Percentiles rank a stretch among this genome's conserved stretches.
Evolutionary conservation across 2,329 filamentous ascomycete species (phyloP).

Genomic region (Elsinoe batatas): DNA sequence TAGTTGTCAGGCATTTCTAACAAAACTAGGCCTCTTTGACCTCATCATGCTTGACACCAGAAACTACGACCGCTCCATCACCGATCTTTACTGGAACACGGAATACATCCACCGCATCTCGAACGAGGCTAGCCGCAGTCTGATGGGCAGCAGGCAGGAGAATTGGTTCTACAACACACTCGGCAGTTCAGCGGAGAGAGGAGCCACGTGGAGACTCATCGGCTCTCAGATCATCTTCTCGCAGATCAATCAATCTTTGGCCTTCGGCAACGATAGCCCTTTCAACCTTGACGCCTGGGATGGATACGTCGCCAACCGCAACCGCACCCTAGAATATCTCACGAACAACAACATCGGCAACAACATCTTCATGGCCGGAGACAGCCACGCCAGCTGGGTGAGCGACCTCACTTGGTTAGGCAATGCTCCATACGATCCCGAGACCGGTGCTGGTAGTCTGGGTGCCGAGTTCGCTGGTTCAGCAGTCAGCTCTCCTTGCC

Average conservation of each 20-base stretch:
- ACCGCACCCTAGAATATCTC: slow-evolving; percentile 57
- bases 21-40: slow-evolving; percentile 43
- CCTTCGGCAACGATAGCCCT: slow-evolving; percentile 35
- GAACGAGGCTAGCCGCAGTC: slow-evolving; percentile 55
- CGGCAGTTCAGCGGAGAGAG: slow-evolving; percentile 43
- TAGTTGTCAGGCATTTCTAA: background rate
- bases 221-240: slow-evolving; percentile 63
- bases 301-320: slow-evolving; percentile 60
- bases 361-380: slow-evolving; percentile 63
- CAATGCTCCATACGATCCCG: slow-evolving; percentile 22
- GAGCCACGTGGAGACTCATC: slow-evolving; percentile 60
- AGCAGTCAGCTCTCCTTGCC: slow-evolving; percentile 52
- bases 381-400: slow-evolving; percentile 56
- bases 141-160: slow-evolving; percentile 66
- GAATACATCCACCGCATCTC: slow-evolving; percentile 51
- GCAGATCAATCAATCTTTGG: slow-evolving; percentile 40
- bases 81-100: slow-evolving; percentile 48
- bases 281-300: slow-evolving; percentile 52
- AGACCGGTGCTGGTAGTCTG: slow-evolving; percentile 32
- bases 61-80: slow-evolving; percentile 59
- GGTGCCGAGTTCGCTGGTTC: slow-evolving; percentile 51
- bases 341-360: slow-evolving; percentile 61
- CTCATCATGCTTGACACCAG: slow-evolving; percentile 60
- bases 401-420: slow-evolving; percentile 38
- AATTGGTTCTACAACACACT: slow-evolving; percentile 57